A percentile compares a stretch with the other conserved stretches of the same genome.
Evolutionary conservation across 2,329 filamentous ascomycete genomes (phyloP).

Genomic region (Achaetomium macrosporum): DNA sequence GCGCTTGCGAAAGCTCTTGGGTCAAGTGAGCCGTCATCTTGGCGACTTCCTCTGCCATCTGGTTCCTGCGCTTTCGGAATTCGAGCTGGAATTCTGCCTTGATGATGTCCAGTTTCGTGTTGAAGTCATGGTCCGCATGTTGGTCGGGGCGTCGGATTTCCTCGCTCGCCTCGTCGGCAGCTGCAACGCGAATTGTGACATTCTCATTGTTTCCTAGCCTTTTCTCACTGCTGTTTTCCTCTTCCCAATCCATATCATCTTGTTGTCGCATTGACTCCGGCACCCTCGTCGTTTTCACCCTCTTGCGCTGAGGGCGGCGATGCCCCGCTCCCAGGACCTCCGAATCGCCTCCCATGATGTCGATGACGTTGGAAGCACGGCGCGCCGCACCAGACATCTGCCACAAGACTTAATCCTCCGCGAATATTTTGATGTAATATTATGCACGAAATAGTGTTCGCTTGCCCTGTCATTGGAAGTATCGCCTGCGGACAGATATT

Average conservation of each 20-base stretch:
- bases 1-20: constrained; percentile 2
- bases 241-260: constrained; percentile 1
- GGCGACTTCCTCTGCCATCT: not conserved
- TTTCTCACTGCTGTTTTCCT: not conserved
- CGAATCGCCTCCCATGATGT: constrained; percentile 1
- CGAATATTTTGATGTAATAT: no score
- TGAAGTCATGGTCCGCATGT: constrained; percentile 1
- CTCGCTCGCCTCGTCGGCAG: not conserved
- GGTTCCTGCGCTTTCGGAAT: constrained; percentile 6
- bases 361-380: constrained; percentile 4
- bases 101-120: constrained; percentile 6
- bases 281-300: not conserved
- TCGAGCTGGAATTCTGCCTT: constrained; percentile 2
- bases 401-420: not conserved
- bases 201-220: not conserved
- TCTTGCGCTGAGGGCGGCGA: not conserved
- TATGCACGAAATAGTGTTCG: not conserved
- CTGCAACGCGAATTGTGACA: not conserved
- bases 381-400: not conserved
- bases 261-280: not conserved
- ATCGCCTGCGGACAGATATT: not conserved
- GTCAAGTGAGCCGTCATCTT: not conserved
- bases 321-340: not conserved
- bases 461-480: not conserved
- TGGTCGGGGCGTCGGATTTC: not conserved